These are phyloP conservation scores for Fusarium chlamydosporum DNA, from an alignment of 2,329 filamentous ascomycete genomes.

Conservation along the genomic window DNA sequence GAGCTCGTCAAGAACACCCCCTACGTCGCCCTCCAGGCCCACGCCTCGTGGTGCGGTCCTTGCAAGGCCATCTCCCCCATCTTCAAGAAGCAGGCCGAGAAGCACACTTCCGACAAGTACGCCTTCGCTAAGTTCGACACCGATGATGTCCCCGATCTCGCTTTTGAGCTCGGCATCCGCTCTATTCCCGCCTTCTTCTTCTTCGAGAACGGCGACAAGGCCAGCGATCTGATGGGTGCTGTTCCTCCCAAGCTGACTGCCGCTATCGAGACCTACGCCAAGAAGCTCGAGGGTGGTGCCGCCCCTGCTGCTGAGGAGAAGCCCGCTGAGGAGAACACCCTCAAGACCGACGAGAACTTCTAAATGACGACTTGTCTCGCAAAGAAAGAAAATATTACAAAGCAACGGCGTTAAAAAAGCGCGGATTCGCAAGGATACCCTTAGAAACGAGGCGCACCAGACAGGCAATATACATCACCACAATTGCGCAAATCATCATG, in stretches of 20 bases:
- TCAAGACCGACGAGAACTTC: conserved; percentile 45
- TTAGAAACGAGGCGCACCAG: conserved; percentile 26
- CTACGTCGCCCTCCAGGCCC: conserved; percentile 70
- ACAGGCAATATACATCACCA: conserved; percentile 22
- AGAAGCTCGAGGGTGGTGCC: conserved; percentile 47
- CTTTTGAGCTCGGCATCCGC: conserved; percentile 64
- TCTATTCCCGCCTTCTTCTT: conserved; percentile 73
- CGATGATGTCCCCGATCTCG: conserved; percentile 66
- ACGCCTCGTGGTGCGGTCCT: conserved; percentile 72
- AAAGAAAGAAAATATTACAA: conserved; percentile 7
- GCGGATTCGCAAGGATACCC: conserved; percentile 44
- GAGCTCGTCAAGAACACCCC: conserved; percentile 62
- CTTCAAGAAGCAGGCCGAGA: conserved; percentile 64
- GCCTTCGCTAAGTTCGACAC: conserved; percentile 73
- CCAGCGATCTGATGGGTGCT: conserved; percentile 60
- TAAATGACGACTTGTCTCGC: conserved; percentile 12
- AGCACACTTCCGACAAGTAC: conserved; percentile 57
- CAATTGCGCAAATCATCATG: conserved; percentile 8
- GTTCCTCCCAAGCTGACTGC: conserved; percentile 55
- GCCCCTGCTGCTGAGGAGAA: conserved; percentile 25
- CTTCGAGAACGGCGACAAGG: conserved; percentile 68
- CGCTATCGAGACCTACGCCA: conserved; percentile 44
- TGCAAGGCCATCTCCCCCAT: conserved; percentile 72
- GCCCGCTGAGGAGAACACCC: conserved; percentile 28
- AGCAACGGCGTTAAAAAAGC: conserved; percentile 17